A percentile compares a stretch with the other conserved stretches of the same genome.
phyloP scores from a whole-genome alignment of 805 yeast species.

The Candida piceae region DNA sequence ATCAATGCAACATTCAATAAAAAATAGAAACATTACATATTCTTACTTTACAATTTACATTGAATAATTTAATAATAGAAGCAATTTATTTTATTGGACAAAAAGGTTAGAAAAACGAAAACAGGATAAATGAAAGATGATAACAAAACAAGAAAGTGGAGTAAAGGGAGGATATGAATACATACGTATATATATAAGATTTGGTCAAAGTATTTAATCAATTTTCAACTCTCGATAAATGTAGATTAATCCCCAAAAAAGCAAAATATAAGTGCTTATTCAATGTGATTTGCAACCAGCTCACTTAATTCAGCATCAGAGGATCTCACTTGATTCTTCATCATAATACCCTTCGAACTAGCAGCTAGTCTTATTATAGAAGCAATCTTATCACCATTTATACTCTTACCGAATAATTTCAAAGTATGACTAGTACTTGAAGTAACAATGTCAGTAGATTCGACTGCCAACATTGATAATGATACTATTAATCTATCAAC shows the following conservation, averaged over 20 bases:
- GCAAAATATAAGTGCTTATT: slow-evolving; percentile 15
- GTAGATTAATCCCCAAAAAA: not conserved
- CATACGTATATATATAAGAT: too few relatives aligned
- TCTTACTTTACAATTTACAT: too few relatives aligned
- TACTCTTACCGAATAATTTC: slow-evolving; percentile 78
- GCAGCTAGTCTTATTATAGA: slow-evolving; percentile 43
- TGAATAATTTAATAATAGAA: too few relatives aligned
- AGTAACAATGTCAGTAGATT: slow-evolving; percentile 63
- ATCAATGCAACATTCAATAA: too few relatives aligned
- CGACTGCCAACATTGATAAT: slow-evolving; percentile 68
- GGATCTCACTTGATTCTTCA: slow-evolving; percentile 56
- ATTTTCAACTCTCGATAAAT: not conserved
- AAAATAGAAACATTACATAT: too few relatives aligned
- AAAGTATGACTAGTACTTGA: slow-evolving; percentile 58
- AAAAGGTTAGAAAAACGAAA: too few relatives aligned
- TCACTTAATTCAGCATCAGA: slow-evolving; percentile 45
- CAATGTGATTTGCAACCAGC: slow-evolving; percentile 47
- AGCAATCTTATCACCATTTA: slow-evolving; percentile 51
- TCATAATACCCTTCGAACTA: slow-evolving; percentile 43
- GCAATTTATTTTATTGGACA: too few relatives aligned
- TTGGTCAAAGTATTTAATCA: too few relatives aligned
- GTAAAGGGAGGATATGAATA: too few relatives aligned
- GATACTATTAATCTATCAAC: slow-evolving; percentile 47
- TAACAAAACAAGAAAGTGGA: too few relatives aligned
- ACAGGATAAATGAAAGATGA: too few relatives aligned